Percentiles rank a stretch among this genome's conserved stretches.
phyloP scores from a whole-genome alignment of 176 grass and related monocot species.

The Oropetium thomaeum region DNA sequence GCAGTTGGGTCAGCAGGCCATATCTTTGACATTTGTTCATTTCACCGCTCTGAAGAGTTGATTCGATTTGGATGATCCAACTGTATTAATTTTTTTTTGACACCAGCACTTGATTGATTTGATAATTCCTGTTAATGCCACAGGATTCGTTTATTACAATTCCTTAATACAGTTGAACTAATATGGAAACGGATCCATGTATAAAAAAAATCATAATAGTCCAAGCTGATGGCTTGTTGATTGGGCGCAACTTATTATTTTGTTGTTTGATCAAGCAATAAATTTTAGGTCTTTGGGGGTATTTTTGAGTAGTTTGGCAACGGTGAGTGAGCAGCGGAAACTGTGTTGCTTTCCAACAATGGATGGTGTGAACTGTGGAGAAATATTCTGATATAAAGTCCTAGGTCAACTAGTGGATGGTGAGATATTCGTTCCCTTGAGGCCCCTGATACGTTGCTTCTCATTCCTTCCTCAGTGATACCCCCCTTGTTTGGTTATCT shows the following conservation, averaged over 20 bases:
- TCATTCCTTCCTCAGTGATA: slow-evolving; percentile 1
- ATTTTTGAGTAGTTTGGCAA: slow-evolving; percentile 28
- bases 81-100: neutral
- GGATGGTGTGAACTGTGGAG: slow-evolving; percentile 29
- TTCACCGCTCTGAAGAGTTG: neutral
- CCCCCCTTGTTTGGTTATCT: neutral
- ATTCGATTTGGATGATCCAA: neutral
- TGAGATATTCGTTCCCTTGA: slow-evolving; percentile 14
- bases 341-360: slow-evolving; percentile 18
- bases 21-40: slow-evolving; percentile 6
- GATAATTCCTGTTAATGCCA: neutral
- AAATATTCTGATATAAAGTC: slow-evolving; percentile 40
- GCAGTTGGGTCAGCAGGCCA: neutral
- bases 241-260: slow-evolving; percentile 3
- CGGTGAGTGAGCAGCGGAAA: neutral
- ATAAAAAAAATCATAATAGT: neutral
- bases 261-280: slow-evolving; percentile 25
- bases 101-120: neutral
- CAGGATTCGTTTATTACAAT: neutral
- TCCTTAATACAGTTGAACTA: neutral
- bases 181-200: neutral
- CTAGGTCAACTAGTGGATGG: slow-evolving; percentile 34
- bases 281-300: neutral
- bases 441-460: slow-evolving; percentile 5
- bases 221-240: slow-evolving; percentile 8